Evolutionary conservation across 2,329 filamentous ascomycete genomes (phyloP), one percentile per base, ranked within the genome.

Genomic region (Shiraia bambusicola): DNA sequence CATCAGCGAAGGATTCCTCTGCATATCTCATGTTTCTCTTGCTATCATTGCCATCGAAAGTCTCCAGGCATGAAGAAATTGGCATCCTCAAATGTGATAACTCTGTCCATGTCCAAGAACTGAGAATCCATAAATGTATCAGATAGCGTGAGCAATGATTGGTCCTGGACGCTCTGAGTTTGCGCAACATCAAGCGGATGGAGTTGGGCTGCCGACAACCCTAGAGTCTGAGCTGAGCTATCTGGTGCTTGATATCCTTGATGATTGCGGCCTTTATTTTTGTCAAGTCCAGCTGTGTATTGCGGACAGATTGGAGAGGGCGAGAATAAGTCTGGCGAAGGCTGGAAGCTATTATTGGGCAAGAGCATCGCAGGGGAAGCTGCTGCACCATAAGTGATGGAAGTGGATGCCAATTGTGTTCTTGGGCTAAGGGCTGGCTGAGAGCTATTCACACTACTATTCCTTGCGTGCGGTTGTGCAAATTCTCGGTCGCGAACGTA

Each of bases 41-140:
- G 19, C 19, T 8, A 4, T 22, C 19, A 22, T 8, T 22, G 19
- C 19, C 19, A 22, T 22, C 19, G 19, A 22, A 22, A 22, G 19
- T 22, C 19, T 5, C 28, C 13, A 31, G 63, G 63, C 6, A 65
- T 33, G 22, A 58, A 58, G 28, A 66, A 66, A 32, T 65, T 66
- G 11, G 60, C 56, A 27, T 66, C 61, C 28, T 66, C 63, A 37
- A 66, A 66, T 2, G 63, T 66, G 13, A 66, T 66, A 0, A 66
- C 63, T 0, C 63, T 55, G 37, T 66, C 63, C 58, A 66, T 59
- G 16, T 57, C 63, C 17, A 64, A 33, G 26, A 63, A 66, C 13
- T 63, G 56, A 8, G 61, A 55, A 24, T 63, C 61, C 58, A 64
- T 64, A 11, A 66, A 58, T 2, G 63, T 55, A 31, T 65, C 63